Evolutionary conservation across 768 basidiomycete genomes (phyloP).

Genomic region (Psilocybe cyanescens): DNA sequence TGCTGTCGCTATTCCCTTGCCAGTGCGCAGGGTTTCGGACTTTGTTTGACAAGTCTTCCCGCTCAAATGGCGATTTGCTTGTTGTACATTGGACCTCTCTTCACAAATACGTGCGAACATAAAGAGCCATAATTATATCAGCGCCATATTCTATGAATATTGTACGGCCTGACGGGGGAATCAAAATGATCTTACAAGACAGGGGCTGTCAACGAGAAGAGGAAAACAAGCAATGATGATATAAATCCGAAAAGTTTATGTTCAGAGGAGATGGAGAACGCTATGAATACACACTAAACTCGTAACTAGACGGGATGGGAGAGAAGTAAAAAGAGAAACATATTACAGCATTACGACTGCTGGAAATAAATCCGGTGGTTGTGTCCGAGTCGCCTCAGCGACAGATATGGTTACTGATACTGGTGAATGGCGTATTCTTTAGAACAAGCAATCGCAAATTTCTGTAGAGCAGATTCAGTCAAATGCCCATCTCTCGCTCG

Average conservation of each 20-base stretch:
- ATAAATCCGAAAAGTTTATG: conserved; percentile 3
- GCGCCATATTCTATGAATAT: not conserved
- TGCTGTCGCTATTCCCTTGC: conserved; percentile 1
- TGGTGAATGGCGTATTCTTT: not conserved
- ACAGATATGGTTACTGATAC: not conserved
- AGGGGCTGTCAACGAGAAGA: not conserved
- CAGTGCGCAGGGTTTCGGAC: conserved; percentile 3
- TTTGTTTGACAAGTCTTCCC: conserved; percentile 1
- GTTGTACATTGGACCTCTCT: not conserved
- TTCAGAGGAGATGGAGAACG: conserved; percentile 4
- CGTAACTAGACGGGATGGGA: not conserved
- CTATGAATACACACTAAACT: conserved; percentile 10
- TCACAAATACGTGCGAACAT: not conserved
- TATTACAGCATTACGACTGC: conserved; percentile 1
- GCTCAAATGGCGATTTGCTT: conserved; percentile 6
- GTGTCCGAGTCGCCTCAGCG: not conserved
- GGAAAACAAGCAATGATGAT: not conserved
- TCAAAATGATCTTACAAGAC: not conserved
- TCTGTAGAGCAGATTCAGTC: conserved; percentile 41
- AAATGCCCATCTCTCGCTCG: not conserved
- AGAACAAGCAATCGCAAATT: conserved; percentile 75
- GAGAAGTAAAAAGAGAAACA: not conserved
- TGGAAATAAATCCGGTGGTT: not conserved
- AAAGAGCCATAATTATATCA: not conserved
- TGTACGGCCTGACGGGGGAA: not conserved